phyloP scores from a whole-genome alignment of 495 filamentous ascomycete species.

The Xeromyces bisporus region DNA sequence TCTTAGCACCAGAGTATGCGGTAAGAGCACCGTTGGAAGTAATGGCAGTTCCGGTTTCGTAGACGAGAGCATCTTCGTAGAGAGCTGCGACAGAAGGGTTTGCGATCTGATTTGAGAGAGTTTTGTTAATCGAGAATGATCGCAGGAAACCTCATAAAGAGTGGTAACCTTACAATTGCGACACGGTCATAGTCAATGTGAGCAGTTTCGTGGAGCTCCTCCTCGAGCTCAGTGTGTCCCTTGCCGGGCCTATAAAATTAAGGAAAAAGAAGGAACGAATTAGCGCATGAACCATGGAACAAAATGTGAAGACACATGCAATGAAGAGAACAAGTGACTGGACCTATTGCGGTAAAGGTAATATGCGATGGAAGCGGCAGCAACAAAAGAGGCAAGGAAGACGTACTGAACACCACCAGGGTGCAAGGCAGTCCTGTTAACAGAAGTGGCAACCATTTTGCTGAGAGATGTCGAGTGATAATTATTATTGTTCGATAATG shows the following conservation, averaged over 20 bases:
- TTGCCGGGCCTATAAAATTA: slow-evolving; percentile 48
- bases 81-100: slow-evolving; percentile 84
- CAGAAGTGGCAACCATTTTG: slow-evolving; percentile 56
- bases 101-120: slow-evolving; percentile 53
- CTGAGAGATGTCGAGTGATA: slow-evolving; percentile 43
- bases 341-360: neutral
- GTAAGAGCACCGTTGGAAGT: slow-evolving; percentile 87
- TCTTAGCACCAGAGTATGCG: slow-evolving; percentile 96
- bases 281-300: neutral
- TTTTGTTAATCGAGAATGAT: no score
- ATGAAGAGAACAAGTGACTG: slow-evolving; percentile 2
- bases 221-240: slow-evolving; percentile 90
- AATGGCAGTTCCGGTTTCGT: slow-evolving; percentile 95
- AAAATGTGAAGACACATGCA: neutral
- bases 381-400: slow-evolving; percentile 5
- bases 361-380: neutral
- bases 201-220: slow-evolving; percentile 93
- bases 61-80: slow-evolving; percentile 98
- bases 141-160: slow-evolving; percentile 6
- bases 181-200: slow-evolving; percentile 99
- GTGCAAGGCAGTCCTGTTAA: slow-evolving; percentile 82
- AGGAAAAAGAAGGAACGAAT: neutral
- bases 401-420: slow-evolving; percentile 84
- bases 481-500: no score
- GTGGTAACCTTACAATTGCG: slow-evolving; percentile 55